These are phyloP conservation scores for Penicillium paneum DNA, from an alignment of 2,329 filamentous ascomycete genomes.

Conservation along the genomic window DNA sequence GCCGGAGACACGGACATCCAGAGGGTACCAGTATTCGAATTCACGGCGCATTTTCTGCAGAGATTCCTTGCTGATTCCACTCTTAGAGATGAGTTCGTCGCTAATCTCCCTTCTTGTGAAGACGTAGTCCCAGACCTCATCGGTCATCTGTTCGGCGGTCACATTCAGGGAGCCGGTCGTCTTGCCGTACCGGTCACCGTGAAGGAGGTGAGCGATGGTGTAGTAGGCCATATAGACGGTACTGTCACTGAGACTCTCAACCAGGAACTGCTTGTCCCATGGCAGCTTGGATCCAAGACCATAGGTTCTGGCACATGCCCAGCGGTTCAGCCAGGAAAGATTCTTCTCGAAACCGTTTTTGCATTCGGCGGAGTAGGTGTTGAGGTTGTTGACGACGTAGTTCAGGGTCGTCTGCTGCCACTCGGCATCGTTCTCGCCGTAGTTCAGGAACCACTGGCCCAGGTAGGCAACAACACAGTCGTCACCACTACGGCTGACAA, in stretches of 20 bases:
- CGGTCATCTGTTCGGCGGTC: constrained; percentile 80
- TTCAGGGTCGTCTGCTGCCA: constrained; percentile 77
- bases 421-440: constrained; percentile 74
- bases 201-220: constrained; percentile 62
- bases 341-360: constrained; percentile 80
- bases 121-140: constrained; percentile 95
- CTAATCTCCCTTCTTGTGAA: constrained; percentile 72
- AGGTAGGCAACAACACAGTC: constrained; percentile 90
- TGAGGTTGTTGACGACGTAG: constrained; percentile 68
- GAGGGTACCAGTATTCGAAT: constrained; percentile 95
- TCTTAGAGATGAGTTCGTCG: constrained; percentile 62
- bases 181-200: constrained; percentile 82
- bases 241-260: constrained; percentile 87
- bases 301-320: constrained; percentile 89
- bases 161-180: constrained; percentile 67
- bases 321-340: constrained; percentile 88
- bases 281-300: constrained; percentile 91
- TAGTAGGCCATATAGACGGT: constrained; percentile 76
- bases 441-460: constrained; percentile 98
- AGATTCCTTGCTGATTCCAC: constrained; percentile 68
- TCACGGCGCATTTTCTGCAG: constrained; percentile 81
- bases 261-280: constrained; percentile 86
- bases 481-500: constrained; percentile 84
- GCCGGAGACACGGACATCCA: constrained; percentile 82
- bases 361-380: constrained; percentile 76